A percentile compares a stretch with the other conserved stretches of the same genome.
Evolutionary conservation across 306 rosid genomes (phyloP).

Genomic region (Betula pendula): DNA sequence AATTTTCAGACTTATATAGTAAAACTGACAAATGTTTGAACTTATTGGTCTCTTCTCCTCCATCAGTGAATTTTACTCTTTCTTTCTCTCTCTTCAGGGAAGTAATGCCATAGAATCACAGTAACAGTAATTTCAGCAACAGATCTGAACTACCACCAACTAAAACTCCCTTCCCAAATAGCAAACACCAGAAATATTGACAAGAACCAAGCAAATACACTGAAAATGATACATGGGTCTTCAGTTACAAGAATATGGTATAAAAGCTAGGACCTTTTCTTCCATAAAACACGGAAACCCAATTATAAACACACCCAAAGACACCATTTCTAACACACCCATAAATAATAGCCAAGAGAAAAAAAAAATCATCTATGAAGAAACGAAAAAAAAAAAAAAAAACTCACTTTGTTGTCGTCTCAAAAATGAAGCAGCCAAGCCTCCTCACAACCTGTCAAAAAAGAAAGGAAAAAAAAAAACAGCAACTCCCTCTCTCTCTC

Average conservation of each 20-base stretch:
- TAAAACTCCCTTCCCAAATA: background rate
- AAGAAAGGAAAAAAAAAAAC: conserved; percentile 11
- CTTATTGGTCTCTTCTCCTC: background rate
- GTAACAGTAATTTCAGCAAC: conserved; percentile 20
- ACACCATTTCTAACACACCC: background rate
- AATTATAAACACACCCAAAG: background rate
- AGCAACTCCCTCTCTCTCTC: conserved; percentile 10
- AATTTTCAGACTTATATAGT: background rate
- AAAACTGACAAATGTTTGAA: background rate
- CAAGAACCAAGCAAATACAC: background rate
- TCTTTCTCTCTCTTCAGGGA: background rate
- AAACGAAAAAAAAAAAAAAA: background rate
- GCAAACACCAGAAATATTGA: background rate
- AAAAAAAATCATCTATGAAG: background rate
- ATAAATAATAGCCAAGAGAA: background rate
- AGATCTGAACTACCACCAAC: conserved; percentile 43
- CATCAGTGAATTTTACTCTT: background rate
- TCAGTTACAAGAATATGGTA: background rate
- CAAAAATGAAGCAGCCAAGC: conserved; percentile 21
- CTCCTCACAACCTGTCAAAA: conserved; percentile 22
- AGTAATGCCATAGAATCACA: background rate
- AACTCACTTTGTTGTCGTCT: conserved; percentile 35
- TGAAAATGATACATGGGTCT: background rate
- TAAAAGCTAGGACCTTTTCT: background rate
- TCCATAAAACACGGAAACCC: background rate